A percentile compares a stretch with the other conserved stretches of the same genome.
These are phyloP conservation scores for Aspergillus udagawae DNA, from an alignment of 2,329 filamentous ascomycete species.

Conservation along the genomic window DNA sequence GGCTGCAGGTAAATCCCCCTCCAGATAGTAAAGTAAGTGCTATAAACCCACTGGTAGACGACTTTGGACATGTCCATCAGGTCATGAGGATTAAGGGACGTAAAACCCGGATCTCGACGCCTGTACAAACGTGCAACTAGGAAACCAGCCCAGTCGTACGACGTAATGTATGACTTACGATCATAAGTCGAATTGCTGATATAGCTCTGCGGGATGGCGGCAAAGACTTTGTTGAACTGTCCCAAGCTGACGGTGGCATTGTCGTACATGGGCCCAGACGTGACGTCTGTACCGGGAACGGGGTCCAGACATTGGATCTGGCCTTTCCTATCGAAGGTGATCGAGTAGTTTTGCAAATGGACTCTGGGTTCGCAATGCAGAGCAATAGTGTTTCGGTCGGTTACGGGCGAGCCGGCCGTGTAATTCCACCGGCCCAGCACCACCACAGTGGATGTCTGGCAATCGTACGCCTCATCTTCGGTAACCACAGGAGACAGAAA, in stretches of 20 bases:
- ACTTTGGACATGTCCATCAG: constrained; percentile 23
- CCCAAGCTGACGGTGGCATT: constrained; percentile 32
- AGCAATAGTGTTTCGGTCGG: constrained; percentile 26
- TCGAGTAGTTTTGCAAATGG: constrained; percentile 20
- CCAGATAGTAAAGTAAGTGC: constrained; percentile 35
- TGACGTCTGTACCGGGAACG: constrained; percentile 17
- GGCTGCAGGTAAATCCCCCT: constrained; percentile 28
- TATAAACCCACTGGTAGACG: constrained; percentile 34
- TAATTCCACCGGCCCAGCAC: constrained; percentile 34
- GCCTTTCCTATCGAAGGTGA: constrained; percentile 27
- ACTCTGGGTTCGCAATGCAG: constrained; percentile 29
- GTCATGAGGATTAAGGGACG: constrained; percentile 17
- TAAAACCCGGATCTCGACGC: constrained; percentile 20
- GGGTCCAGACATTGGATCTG: constrained; percentile 19
- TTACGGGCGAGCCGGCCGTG: constrained; percentile 18
- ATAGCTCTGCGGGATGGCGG: constrained; percentile 30
- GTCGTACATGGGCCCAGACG: constrained; percentile 25
- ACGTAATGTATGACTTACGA: constrained; percentile 21
- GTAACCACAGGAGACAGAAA: constrained; percentile 25
- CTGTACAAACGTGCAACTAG: constrained; percentile 31
- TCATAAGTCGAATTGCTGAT: constrained; percentile 19
- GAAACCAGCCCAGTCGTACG: constrained; percentile 35
- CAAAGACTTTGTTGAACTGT: constrained; percentile 35
- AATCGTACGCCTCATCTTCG: constrained; percentile 19
- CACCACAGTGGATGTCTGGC: constrained; percentile 29